Evolutionary conservation across 2,329 filamentous ascomycete species (phyloP).

Genomic region (Triangularia setosa): DNA sequence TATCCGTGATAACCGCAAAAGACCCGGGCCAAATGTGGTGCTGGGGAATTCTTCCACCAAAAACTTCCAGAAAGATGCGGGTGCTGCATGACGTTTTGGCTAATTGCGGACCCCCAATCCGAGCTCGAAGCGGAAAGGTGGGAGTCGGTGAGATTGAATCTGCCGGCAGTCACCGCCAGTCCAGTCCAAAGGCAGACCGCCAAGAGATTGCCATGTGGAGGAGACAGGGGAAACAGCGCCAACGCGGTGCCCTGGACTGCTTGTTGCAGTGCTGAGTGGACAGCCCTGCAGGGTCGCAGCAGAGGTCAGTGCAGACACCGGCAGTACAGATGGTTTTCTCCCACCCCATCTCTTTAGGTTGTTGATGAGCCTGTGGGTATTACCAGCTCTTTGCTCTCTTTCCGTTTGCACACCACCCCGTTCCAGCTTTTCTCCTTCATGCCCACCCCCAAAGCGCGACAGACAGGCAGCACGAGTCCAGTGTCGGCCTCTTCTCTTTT

Average conservation of each 20-base stretch:
- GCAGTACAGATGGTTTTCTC: background rate
- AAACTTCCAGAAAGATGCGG: conserved; percentile 3
- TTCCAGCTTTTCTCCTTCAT: background rate
- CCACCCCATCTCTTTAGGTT: background rate
- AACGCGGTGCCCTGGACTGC: background rate
- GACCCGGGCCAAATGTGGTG: background rate
- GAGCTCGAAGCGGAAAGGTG: background rate
- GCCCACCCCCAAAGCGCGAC: background rate
- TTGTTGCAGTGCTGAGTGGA: background rate
- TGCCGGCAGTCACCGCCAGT: background rate
- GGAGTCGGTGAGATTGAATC: background rate
- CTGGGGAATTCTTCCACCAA: conserved; percentile 3
- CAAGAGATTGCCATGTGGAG: conserved; percentile 2
- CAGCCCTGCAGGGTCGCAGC: background rate
- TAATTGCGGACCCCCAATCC: conserved; percentile 3
- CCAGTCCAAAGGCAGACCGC: background rate
- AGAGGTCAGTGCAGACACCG: background rate
- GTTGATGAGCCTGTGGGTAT: background rate
- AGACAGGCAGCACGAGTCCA: background rate
- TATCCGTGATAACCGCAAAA: background rate
- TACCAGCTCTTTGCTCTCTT: background rate
- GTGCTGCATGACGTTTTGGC: background rate
- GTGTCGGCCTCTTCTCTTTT: no score
- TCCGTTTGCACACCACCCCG: background rate
- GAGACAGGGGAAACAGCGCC: background rate